Percentiles rank a stretch among this genome's conserved stretches.
Evolutionary conservation across 1,139 yeast species (phyloP).

Genomic region (Kurtzmaniella quercitrusa): DNA sequence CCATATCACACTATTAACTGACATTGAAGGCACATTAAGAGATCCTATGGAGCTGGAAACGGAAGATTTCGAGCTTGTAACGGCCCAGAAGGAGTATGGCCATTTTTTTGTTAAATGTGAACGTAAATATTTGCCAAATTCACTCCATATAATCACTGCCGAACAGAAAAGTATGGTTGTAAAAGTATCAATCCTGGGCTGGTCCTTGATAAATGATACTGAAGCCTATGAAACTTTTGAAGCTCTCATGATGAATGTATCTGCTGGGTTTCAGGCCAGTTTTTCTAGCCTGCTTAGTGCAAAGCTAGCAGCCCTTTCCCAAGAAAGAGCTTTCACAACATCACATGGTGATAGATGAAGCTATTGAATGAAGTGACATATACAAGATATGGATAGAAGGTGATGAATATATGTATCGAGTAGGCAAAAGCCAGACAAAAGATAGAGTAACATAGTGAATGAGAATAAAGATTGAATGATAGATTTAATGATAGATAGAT

Average conservation of each 20-base stretch:
- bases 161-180: constrained; percentile 21
- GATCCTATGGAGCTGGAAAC: constrained; percentile 10
- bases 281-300: constrained; percentile 28
- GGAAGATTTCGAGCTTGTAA: constrained; percentile 21
- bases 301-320: constrained; percentile 14
- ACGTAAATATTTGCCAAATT: background rate
- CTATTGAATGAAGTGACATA: too few species aligned
- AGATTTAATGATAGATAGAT: too few species aligned
- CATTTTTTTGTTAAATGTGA: constrained; percentile 16
- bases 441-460: too few species aligned
- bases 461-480: too few species aligned
- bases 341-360: too few species aligned
- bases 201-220: constrained; percentile 18
- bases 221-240: constrained; percentile 42
- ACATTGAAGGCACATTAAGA: too few species aligned
- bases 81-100: constrained; percentile 24
- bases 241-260: constrained; percentile 35
- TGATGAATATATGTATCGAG: too few species aligned
- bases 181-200: constrained; percentile 30
- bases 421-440: too few species aligned
- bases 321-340: constrained; percentile 1
- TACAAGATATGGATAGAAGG: too few species aligned
- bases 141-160: constrained; percentile 10
- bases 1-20: too few species aligned
- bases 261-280: constrained; percentile 24